Conservation (phyloP, 345 rosid genomes). For the Populus pruinosa region DNA sequence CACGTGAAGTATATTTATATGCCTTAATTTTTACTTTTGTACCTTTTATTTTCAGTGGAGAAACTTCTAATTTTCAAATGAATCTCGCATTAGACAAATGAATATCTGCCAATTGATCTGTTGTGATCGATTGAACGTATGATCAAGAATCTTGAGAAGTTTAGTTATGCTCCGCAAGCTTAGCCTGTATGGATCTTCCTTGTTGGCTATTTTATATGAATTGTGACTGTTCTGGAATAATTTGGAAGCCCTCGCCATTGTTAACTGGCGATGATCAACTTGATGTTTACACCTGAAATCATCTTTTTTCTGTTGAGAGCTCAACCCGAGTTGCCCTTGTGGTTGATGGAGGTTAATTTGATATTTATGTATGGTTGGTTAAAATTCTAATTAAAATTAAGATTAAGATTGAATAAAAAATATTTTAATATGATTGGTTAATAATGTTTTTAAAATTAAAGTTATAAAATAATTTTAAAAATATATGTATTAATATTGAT, state of each 20-base stretch:
- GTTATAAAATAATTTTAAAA: too few species aligned
- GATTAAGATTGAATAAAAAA: too few species aligned
- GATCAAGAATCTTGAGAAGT: neutral
- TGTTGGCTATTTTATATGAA: neutral
- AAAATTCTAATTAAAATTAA: too few species aligned
- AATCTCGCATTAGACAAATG: neutral
- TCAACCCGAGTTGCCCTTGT: too few species aligned
- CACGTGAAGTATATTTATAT: neutral
- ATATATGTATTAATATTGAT: too few species aligned
- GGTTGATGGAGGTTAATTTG: too few species aligned
- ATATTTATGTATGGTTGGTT: too few species aligned
- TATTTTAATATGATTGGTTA: too few species aligned
- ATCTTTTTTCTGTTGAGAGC: neutral
- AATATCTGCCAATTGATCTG: neutral
- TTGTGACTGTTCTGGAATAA: neutral
- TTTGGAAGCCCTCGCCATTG: neutral
- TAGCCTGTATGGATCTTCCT: neutral
- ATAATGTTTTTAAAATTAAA: too few species aligned
- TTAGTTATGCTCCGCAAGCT: neutral
- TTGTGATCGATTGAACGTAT: neutral
- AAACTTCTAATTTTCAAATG: conserved; percentile 5
- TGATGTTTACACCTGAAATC: neutral
- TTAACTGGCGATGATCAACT: neutral
- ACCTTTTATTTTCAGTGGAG: neutral
- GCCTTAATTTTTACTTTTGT: conserved; percentile 4